Base-by-base conservation (phyloP, 768 basidiomycete species). In the Exsudoporus frostii region DNA sequence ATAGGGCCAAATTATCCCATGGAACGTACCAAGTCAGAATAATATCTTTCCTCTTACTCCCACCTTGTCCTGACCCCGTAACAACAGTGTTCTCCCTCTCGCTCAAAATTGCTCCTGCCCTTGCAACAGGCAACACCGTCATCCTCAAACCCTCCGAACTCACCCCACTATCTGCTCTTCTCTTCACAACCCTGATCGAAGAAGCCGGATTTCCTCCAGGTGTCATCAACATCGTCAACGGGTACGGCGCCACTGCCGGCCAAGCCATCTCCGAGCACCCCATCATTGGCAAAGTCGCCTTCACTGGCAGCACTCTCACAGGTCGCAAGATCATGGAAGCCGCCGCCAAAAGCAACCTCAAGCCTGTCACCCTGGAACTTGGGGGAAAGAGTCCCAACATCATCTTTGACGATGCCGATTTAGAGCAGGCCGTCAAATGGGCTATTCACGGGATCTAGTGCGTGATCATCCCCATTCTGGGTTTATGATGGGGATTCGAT, bases 291-390 rank as follows among this genome's bases (percentile, higher is more conserved):
- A 56, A 56, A 24, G 34, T 56, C 7, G 45, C 55, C 24, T 56
- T 56, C 53, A 56, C 55, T 0, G 55, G 55, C 9, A 48, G 41
- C 53, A 56, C 55, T n/a, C 45, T 56, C 22, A 44, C 42, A 1
- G 55, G 55, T 29, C 55, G 55, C 25, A 56, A 56, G 32, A 56
- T 56, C 19, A 48, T 56, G 54, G 54, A 55, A 39, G 55, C 55
- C 11, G 39, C 55, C 11, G 45, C 55, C 22, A 56, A 55, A 19
- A 56, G 53, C 10, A 56, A 56, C 30, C 53, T 55, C 41, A 56
- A 56, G 20, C 39, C 45, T 4, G 53, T 56, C 24, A 56, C 53
- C 15, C 34, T 56, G 22, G 55, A 56, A 34, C 54, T 56, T 15
- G 55, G 55, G 2, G 55, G 55, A 27, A 56, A 56, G 55, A 56